Base-by-base conservation (phyloP, 257 asterid species). In the Primulina huaijiensis region DNA sequence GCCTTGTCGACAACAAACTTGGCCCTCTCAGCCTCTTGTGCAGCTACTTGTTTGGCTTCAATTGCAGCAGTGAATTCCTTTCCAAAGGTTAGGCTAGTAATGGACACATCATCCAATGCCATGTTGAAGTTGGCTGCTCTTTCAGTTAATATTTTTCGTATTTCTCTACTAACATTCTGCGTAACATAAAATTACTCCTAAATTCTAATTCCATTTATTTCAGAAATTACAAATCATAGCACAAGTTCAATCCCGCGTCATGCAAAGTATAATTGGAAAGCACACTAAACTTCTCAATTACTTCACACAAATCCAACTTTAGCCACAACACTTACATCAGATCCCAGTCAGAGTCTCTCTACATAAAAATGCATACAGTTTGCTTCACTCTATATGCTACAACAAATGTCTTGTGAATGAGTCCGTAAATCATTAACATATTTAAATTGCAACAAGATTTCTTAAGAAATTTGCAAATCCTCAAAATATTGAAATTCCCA, bases 1-100 rank as follows among this genome's bases (percentile, higher is more conserved):
- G 84, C 76, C 64, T 80, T 80, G 34, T 68, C 78, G 56, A 76
- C 84, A n/a, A 72, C 69, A 43, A 69, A 76, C 76, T 80, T 80
- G 20, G 79, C 75, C 52, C 84, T 73, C 74, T 72, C 83, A 72
- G 81, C 76, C 62, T 79, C 81, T 68, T 79, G 78, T 53, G 74
- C 76, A 19, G 83, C 81, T 19, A 79, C 76, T 62, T 75, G 83
- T 61, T 79, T 79, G 23, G 77, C 76, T 63, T 79, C 83, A 65
- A 76, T 74, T 0, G 83, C 83, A 70, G 72, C 69, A 17, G 83
- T 72, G 68, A 72, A 79, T 50, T 79, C 81, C 61, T 43, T 69
- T 2, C 81, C 76, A 65, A 72, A 79, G 19, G 78, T 67, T 31
- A 76, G 66, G 9, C 61, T 43, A 8, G 76, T 79, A 8, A 79